A percentile compares a stretch with the other conserved stretches of the same genome.
phyloP scores from a whole-genome alignment of 257 asterid species.

The Fraxinus cuspidata region DNA sequence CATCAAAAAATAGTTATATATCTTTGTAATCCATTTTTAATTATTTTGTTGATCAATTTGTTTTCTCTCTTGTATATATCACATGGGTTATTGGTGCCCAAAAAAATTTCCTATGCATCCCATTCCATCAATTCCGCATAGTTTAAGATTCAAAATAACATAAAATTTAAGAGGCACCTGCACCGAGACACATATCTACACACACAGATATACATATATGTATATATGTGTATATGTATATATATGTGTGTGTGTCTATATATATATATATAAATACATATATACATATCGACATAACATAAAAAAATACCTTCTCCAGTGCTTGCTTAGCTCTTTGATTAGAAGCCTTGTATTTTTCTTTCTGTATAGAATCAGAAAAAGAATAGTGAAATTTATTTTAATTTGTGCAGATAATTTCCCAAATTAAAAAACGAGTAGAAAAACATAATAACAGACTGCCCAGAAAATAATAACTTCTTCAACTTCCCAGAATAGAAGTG shows the following conservation, averaged over 20 bases:
- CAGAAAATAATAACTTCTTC: background rate
- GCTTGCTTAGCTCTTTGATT: constrained; percentile 91
- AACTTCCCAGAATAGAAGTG: background rate
- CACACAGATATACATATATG: background rate
- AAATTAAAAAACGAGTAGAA: background rate
- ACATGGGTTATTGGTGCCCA: background rate
- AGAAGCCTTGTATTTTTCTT: constrained; percentile 77
- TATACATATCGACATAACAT: background rate
- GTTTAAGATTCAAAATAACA: background rate
- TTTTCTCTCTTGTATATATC: background rate
- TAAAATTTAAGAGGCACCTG: background rate
- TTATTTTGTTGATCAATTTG: background rate
- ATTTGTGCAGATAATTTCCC: background rate
- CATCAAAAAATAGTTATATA: background rate
- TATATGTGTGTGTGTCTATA: too few species aligned
- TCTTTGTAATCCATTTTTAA: background rate
- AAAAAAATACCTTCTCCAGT: constrained; percentile 66
- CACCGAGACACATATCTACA: background rate
- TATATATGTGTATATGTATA: too few species aligned
- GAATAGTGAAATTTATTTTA: too few species aligned
- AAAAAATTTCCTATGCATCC: background rate
- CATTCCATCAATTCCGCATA: background rate
- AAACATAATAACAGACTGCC: background rate
- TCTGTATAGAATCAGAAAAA: constrained; percentile 40
- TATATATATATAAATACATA: background rate